Percentiles rank a stretch among this genome's conserved stretches.
Conservation (phyloP, 208 protist species). For the Strigomonas culicis region DNA sequence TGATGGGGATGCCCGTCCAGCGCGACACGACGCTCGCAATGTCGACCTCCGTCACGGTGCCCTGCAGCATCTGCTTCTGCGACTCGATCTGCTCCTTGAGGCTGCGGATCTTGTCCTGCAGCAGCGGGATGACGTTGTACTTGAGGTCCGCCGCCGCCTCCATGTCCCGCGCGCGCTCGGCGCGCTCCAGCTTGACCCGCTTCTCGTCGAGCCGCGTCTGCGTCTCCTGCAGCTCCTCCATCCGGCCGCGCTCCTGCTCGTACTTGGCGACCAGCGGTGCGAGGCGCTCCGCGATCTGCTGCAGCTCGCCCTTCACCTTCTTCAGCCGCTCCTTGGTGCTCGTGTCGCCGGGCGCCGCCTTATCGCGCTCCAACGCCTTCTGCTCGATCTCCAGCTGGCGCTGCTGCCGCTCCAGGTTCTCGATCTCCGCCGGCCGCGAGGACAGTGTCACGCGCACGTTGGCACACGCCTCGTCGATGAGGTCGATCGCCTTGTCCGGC, state of each 20-base stretch:
- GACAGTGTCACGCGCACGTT: conserved; percentile 92
- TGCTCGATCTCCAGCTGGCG: conserved; percentile 92
- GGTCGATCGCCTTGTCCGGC: conserved; percentile 99
- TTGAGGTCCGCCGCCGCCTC: conserved; percentile 78
- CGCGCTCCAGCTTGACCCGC: conserved; percentile 81
- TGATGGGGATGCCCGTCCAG: conserved; percentile 97
- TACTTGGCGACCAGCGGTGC: conserved; percentile 80
- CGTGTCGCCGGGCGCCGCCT: conserved; percentile 85
- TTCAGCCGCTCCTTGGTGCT: conserved; percentile 87
- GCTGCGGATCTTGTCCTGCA: conserved; percentile 82
- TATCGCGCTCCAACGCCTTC: conserved; percentile 93
- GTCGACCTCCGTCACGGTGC: conserved; percentile 89
- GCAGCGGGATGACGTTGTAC: conserved; percentile 95
- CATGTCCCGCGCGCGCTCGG: conserved; percentile 72
- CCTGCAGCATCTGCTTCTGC: conserved; percentile 87
- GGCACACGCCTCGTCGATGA: conserved; percentile 96
- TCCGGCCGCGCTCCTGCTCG: conserved; percentile 68
- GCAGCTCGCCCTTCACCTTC: conserved; percentile 76
- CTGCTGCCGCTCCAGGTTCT: conserved; percentile 90
- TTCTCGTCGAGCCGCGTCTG: conserved; percentile 87
- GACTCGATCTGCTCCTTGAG: conserved; percentile 65
- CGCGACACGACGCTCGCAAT: conserved; percentile 96
- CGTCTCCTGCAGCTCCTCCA: conserved; percentile 89
- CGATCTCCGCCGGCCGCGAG: conserved; percentile 94
- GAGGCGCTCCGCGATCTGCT: conserved; percentile 72